Percentiles rank a stretch among this genome's conserved stretches.
Evolutionary conservation across 768 basidiomycete species (phyloP).

Genomic region (Vishniacozyma victoriae): DNA sequence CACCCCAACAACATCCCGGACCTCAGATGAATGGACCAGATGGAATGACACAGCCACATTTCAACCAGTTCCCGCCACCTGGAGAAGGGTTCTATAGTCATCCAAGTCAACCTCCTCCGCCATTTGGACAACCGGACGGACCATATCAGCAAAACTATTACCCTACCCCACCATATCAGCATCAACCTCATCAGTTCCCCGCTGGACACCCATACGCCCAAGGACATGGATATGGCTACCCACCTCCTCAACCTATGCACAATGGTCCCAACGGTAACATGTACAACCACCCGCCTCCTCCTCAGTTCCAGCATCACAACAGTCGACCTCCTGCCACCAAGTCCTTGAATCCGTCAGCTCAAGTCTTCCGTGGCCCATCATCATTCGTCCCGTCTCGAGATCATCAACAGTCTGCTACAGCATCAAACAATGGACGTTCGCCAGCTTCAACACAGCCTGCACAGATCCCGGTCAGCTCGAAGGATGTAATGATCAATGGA

Average conservation of each 20-base stretch:
- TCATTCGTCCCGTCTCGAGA: constrained; percentile 1
- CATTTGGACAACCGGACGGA: not conserved
- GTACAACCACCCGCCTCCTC: constrained; percentile 8
- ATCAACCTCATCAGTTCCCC: constrained; percentile 15
- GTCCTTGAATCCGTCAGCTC: constrained; percentile 32
- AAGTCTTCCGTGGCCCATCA: constrained; percentile 26
- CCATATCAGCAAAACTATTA: not conserved
- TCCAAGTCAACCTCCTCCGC: constrained; percentile 1
- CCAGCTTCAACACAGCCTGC: too few species aligned
- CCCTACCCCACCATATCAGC: constrained; percentile 8
- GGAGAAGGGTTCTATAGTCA: not conserved
- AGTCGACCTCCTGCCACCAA: constrained; percentile 3
- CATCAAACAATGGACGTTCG: too few species aligned
- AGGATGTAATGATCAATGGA: too few species aligned
- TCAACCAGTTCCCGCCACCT: constrained; percentile 1
- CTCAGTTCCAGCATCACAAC: not conserved
- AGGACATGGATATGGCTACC: constrained; percentile 26
- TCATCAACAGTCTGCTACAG: too few species aligned
- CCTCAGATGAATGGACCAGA: not conserved
- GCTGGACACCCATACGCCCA: constrained; percentile 34
- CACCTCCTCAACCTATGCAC: constrained; percentile 10
- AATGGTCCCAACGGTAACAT: not conserved
- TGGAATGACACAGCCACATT: not conserved
- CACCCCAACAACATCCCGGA: not conserved
- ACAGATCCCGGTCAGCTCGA: too few species aligned